Percentiles rank a stretch among this genome's conserved stretches.
phyloP scores from a whole-genome alignment of 306 rosid genomes.

The Adenanthera pavonina region DNA sequence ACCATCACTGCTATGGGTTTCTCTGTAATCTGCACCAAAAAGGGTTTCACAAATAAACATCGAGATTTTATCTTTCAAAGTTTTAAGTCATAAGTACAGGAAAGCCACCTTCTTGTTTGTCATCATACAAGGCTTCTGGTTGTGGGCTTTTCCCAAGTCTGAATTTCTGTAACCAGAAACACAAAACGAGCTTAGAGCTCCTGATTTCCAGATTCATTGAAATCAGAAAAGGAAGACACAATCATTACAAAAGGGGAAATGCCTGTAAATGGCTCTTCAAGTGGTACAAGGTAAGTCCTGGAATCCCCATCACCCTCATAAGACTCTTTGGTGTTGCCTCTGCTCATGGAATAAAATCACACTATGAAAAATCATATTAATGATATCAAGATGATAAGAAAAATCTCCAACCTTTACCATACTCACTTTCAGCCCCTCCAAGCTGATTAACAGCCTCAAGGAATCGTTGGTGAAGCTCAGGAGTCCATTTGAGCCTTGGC shows the following conservation, averaged over 20 bases:
- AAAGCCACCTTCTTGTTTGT: constrained; percentile 69
- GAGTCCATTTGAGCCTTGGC: constrained; percentile 95
- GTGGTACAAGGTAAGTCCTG: constrained; percentile 93
- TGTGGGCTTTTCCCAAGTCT: constrained; percentile 84
- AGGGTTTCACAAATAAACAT: constrained; percentile 27
- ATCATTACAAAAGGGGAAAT: constrained; percentile 38
- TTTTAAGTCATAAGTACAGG: constrained; percentile 1
- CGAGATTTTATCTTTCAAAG: constrained; percentile 21
- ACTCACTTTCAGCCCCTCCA: constrained; percentile 94
- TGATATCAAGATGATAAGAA: background rate
- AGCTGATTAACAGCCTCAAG: constrained; percentile 81
- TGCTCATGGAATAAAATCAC: constrained; percentile 40
- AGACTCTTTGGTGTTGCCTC: constrained; percentile 97
- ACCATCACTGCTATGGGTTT: constrained; percentile 58
- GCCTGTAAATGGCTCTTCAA: constrained; percentile 99
- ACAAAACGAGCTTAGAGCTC: constrained; percentile 31
- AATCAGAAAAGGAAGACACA: constrained; percentile 8
- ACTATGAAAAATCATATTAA: constrained; percentile 27
- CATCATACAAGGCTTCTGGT: constrained; percentile 59
- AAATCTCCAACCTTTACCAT: constrained; percentile 18
- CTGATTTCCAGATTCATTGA: constrained; percentile 3
- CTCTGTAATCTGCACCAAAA: constrained; percentile 57
- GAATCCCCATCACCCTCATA: constrained; percentile 87
- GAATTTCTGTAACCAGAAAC: constrained; percentile 67
- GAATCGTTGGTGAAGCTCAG: constrained; percentile 89